Conservation (phyloP, 176 grass and related monocot genomes). For the Aegilops bicornis region DNA sequence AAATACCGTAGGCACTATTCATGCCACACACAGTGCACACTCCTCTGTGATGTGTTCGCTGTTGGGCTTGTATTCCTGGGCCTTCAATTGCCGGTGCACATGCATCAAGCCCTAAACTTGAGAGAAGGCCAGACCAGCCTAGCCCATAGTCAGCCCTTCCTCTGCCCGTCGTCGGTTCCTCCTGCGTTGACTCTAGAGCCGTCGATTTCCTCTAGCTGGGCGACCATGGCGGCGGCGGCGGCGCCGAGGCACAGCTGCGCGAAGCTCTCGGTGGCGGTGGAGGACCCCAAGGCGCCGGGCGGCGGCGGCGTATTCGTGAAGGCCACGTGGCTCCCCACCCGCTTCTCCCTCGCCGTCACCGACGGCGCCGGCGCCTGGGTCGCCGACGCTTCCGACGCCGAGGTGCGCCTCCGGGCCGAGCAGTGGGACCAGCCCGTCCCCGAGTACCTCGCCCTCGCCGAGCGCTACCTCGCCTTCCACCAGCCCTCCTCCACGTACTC, state of each 20-base stretch:
- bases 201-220: background rate
- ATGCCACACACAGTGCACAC: too few species aligned
- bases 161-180: background rate
- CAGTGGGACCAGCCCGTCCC: slow-evolving; percentile 84
- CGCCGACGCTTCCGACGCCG: slow-evolving; percentile 74
- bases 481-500: slow-evolving; percentile 70
- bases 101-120: too few species aligned
- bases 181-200: background rate
- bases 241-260: slow-evolving; percentile 73
- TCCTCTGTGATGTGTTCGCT: too few species aligned
- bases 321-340: slow-evolving; percentile 70
- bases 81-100: too few species aligned
- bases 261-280: slow-evolving; percentile 66
- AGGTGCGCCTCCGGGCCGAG: slow-evolving; percentile 85
- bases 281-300: slow-evolving; percentile 49
- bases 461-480: slow-evolving; percentile 79
- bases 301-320: slow-evolving; percentile 54
- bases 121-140: background rate
- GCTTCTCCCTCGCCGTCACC: slow-evolving; percentile 78
- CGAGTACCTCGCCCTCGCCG: slow-evolving; percentile 70
- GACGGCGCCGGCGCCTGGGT: slow-evolving; percentile 75
- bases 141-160: background rate
- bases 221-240: slow-evolving; percentile 4
- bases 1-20: too few species aligned
- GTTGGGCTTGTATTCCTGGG: too few species aligned